Percentiles rank a stretch among this genome's conserved stretches.
Conservation (phyloP, 2,329 filamentous ascomycete genomes). For the Colletotrichum sp. region DNA sequence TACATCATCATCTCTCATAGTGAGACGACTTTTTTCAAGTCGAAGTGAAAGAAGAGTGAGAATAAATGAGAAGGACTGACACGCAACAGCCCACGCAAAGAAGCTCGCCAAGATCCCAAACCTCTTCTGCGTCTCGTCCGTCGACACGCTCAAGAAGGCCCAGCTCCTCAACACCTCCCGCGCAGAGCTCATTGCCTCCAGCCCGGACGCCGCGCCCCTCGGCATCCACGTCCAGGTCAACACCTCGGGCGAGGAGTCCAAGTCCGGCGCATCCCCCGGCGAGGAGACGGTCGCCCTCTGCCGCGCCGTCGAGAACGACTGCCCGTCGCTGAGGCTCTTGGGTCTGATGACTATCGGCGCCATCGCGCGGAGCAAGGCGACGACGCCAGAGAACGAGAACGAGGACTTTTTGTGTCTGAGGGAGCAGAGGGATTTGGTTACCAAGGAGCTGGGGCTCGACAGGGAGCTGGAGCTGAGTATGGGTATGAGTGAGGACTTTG, state of each 20-base stretch:
- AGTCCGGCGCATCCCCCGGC: constrained; percentile 80
- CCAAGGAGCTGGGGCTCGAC: constrained; percentile 49
- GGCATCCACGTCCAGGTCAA: constrained; percentile 93
- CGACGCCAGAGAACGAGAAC: constrained; percentile 80
- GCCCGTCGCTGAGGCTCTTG: constrained; percentile 74
- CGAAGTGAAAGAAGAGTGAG: neutral
- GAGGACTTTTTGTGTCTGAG: constrained; percentile 81
- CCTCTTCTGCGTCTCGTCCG: constrained; percentile 88
- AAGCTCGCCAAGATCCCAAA: constrained; percentile 85
- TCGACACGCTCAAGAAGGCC: constrained; percentile 90
- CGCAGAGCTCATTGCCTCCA: constrained; percentile 54
- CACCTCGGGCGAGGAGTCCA: constrained; percentile 85
- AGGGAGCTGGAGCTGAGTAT: constrained; percentile 87
- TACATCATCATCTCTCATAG: neutral
- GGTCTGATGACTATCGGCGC: constrained; percentile 98
- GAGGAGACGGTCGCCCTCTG: constrained; percentile 69
- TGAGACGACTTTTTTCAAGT: rapidly evolving
- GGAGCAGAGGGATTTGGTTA: constrained; percentile 74
- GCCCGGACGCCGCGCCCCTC: constrained; percentile 52
- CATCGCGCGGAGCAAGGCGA: constrained; percentile 81
- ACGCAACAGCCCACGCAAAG: constrained; percentile 79
- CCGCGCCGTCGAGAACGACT: constrained; percentile 70
- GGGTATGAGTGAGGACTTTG: constrained; percentile 98
- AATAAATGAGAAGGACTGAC: neutral
- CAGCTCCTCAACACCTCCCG: constrained; percentile 80